Conservation (phyloP, 2,329 filamentous ascomycete genomes). For the Aspergillus puulaauensis region DNA sequence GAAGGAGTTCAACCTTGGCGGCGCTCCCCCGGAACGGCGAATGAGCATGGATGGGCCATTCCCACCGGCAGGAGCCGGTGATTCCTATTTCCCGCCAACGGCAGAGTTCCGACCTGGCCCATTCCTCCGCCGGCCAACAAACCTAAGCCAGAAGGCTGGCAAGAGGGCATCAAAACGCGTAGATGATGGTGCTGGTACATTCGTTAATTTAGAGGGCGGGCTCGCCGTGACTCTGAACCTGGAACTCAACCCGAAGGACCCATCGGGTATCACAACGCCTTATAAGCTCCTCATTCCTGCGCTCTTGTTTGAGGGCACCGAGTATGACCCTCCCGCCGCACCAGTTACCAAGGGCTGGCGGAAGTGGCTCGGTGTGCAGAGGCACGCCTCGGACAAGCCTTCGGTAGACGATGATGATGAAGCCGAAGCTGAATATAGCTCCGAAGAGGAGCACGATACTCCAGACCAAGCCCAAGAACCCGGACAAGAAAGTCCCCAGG, state of each 20-base stretch:
- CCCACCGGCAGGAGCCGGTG: slow-evolving; percentile 28
- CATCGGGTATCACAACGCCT: slow-evolving; percentile 80
- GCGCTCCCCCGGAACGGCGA: slow-evolving; percentile 24
- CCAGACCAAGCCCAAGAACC: not conserved
- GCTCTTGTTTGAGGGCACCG: slow-evolving; percentile 55
- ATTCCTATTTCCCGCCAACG: slow-evolving; percentile 34
- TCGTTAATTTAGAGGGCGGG: slow-evolving; percentile 75
- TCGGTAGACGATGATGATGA: slow-evolving; percentile 21
- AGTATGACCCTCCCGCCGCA: slow-evolving; percentile 36
- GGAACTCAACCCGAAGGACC: slow-evolving; percentile 82
- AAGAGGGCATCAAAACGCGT: slow-evolving; percentile 56
- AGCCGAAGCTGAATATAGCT: slow-evolving; percentile 15
- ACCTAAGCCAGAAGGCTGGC: slow-evolving; percentile 62
- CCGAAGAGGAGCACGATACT: slow-evolving; percentile 18
- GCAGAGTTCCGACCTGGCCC: slow-evolving; percentile 35
- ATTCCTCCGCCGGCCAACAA: slow-evolving; percentile 71
- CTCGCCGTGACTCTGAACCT: slow-evolving; percentile 87
- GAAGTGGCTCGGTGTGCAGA: slow-evolving; percentile 35
- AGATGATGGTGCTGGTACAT: slow-evolving; percentile 53
- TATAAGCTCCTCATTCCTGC: slow-evolving; percentile 85
- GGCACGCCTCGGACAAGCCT: slow-evolving; percentile 25
- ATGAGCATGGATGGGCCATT: slow-evolving; percentile 37
- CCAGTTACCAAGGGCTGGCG: slow-evolving; percentile 40
- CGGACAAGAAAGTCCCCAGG: not conserved
- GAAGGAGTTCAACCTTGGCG: slow-evolving; percentile 36